Evolutionary conservation across 2,329 filamentous ascomycete species (phyloP).

Genomic region (Juglanconis juglandina): DNA sequence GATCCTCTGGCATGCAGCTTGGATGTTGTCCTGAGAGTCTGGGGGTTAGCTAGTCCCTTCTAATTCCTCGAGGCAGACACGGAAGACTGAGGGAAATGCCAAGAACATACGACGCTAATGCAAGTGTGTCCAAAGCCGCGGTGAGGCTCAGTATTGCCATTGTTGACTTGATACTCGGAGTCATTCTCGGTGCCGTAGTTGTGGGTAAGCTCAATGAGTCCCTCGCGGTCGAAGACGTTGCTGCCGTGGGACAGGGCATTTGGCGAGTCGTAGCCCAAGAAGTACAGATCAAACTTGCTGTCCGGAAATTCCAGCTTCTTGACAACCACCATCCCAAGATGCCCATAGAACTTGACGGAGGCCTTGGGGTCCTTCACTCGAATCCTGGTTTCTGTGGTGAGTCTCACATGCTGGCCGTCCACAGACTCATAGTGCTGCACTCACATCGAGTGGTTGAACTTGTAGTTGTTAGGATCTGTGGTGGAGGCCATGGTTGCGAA

Average conservation of each 20-base stretch:
- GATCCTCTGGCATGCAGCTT: constrained; percentile 83
- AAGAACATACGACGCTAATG: constrained; percentile 55
- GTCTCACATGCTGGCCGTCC: constrained; percentile 8
- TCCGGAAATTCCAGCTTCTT: constrained; percentile 80
- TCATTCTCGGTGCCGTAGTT: constrained; percentile 89
- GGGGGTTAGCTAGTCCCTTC: not conserved
- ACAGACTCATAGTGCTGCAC: not conserved
- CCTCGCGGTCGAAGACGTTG: constrained; percentile 76
- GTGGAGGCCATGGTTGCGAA: constrained; percentile 59
- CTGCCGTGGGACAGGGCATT: constrained; percentile 70
- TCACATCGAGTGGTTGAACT: constrained; percentile 85
- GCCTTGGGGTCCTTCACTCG: constrained; percentile 90
- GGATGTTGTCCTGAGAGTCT: constrained; percentile 61
- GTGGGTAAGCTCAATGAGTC: constrained; percentile 80
- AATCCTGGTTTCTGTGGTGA: constrained; percentile 55
- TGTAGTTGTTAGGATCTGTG: constrained; percentile 74
- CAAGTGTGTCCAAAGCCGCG: constrained; percentile 84
- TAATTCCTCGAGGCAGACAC: not conserved
- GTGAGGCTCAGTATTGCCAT: constrained; percentile 86
- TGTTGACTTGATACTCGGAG: constrained; percentile 73
- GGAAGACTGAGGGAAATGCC: not conserved
- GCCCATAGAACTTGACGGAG: constrained; percentile 91
- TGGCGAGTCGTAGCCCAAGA: constrained; percentile 82
- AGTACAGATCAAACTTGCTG: constrained; percentile 92
- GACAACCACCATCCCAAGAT: constrained; percentile 81